These are phyloP conservation scores for Cutaneotrichosporon sp. DNA, from an alignment of 1,284 basidiomycete genomes.

Conservation along the genomic window DNA sequence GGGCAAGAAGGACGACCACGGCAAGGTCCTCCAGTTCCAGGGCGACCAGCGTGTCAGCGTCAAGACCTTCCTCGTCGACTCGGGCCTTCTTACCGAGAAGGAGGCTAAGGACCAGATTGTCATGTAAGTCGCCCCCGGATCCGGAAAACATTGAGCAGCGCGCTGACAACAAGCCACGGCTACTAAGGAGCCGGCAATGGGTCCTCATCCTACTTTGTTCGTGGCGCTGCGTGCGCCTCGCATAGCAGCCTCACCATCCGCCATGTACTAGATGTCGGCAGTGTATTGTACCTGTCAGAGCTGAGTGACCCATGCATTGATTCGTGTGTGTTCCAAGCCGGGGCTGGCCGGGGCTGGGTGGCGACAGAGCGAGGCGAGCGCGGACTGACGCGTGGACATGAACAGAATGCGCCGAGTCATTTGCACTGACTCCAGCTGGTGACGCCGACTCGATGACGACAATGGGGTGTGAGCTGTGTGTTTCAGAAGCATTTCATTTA, in stretches of 20 bases:
- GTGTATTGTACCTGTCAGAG: constrained; percentile 11
- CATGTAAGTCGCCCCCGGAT: constrained; percentile 38
- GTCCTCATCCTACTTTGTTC: background rate
- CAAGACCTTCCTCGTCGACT: constrained; percentile 74
- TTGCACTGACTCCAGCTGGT: no score
- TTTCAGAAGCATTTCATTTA: no score
- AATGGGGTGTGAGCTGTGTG: no score
- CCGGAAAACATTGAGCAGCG: background rate
- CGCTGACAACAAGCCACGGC: constrained; percentile 14
- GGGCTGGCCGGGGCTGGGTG: no score
- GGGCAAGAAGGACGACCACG: constrained; percentile 89
- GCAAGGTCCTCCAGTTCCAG: constrained; percentile 97
- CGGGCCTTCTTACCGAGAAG: constrained; percentile 51
- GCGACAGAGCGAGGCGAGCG: no score
- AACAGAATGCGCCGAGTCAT: no score
- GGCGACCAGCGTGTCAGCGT: constrained; percentile 97
- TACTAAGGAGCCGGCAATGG: constrained; percentile 11
- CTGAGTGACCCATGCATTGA: constrained; percentile 17
- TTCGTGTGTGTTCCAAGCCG: background rate
- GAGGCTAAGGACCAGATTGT: constrained; percentile 56
- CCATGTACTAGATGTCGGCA: constrained; percentile 10
- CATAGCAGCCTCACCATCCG: background rate
- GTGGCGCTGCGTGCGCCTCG: background rate
- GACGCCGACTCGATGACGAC: no score
- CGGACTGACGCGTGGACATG: no score